Conservation (phyloP, 495 filamentous ascomycete genomes). For the Talaromyces borbonicus region DNA sequence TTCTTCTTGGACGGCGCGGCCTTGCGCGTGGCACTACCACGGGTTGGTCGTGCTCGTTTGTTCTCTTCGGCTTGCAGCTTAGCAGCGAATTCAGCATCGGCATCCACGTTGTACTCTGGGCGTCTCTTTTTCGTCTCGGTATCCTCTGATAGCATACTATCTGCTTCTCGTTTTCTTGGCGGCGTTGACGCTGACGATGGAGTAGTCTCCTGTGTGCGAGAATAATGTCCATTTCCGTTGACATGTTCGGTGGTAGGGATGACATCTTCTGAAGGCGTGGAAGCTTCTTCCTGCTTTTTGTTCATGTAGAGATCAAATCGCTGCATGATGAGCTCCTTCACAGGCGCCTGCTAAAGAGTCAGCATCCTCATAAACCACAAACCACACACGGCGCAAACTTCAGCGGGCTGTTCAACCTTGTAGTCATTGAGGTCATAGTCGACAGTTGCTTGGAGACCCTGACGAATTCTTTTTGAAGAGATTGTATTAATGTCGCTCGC, state of each 20-base stretch:
- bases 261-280: conserved; percentile 8
- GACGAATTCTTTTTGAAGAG: conserved; percentile 85
- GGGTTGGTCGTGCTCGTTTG: conserved; percentile 57
- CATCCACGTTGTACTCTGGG: conserved; percentile 49
- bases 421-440: conserved; percentile 75
- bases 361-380: background rate
- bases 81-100: conserved; percentile 77
- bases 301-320: conserved; percentile 75
- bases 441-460: conserved; percentile 65
- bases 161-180: conserved; percentile 43
- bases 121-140: conserved; percentile 46
- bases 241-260: conserved; percentile 13
- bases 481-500: conserved; percentile 79
- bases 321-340: conserved; percentile 76
- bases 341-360: conserved; percentile 47
- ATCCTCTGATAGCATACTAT: conserved; percentile 41
- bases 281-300: conserved; percentile 29
- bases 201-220: conserved; percentile 29
- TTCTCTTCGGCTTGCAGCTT: conserved; percentile 91
- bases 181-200: conserved; percentile 41
- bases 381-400: conserved; percentile 12
- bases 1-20: conserved; percentile 53
- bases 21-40: conserved; percentile 50
- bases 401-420: too few species aligned
- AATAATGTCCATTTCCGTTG: conserved; percentile 31